Evolutionary conservation across 768 basidiomycete genomes (phyloP), one percentile per base, ranked within the genome.

Genomic region (Mycena crocata): DNA sequence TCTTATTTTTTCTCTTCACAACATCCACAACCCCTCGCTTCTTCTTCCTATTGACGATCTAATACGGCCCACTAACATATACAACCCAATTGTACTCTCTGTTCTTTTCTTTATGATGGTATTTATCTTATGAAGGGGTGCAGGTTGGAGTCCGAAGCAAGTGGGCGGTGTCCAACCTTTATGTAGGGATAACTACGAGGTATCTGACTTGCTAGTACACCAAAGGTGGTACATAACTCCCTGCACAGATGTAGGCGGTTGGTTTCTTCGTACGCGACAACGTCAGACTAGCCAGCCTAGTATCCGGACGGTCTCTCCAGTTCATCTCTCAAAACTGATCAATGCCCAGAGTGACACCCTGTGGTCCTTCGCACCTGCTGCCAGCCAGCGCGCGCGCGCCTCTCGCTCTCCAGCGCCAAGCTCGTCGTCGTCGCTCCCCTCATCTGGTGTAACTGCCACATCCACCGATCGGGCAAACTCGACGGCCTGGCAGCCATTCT

Each of bases 331-430:
- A 69, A 89, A 89, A 59, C 75, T 83, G 40, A 88, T 88, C 59
- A 91, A 73, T 46, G 84, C 78, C 94, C 94, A 96, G 28, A 95
- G 80, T 1, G 89, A 88, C 1, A 94, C 83, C 31, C 92, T 84
- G 45, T 79, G 82, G 71, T 95, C 93, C 75, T 91, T 91, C 2
- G 87, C 86, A 15, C 87, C 91, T 10, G 78, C 84, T 5, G 87
- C 78, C 34, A 94, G 74, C 93, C 93, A 94, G 32, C 86, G 78
- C n/a, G 74, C 78, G 62, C 86, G 80, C 40, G 78, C 80, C 17
- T 75, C 74, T 64, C 79, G 84, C 48, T 87, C 87, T 17, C 80
- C 80, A 15, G 75, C 69, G 7, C 73, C 80, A 70, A 88, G 80
- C 24, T 86, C 87, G 24, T 90, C 90, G 7, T 82, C 81, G 7